Conservation (phyloP, 306 rosid species). For the Cicer arietinum region DNA sequence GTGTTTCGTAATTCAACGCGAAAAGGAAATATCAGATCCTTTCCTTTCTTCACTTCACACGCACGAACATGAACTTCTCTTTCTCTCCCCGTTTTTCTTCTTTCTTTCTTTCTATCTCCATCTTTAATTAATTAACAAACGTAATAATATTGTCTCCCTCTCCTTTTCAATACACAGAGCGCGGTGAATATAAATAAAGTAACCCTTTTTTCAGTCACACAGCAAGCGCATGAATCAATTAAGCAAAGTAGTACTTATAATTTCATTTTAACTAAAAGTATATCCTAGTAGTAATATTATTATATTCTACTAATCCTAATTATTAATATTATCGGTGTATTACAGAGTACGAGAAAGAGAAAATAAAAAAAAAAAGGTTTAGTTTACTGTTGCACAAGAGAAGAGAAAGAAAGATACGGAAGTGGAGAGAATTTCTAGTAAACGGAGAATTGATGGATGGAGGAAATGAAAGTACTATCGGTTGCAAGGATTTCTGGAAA, state of each 20-base stretch:
- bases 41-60: constrained; percentile 46
- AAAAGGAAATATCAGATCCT: constrained; percentile 68
- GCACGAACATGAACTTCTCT: constrained; percentile 38
- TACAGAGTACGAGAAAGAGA: not conserved
- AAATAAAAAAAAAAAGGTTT: not conserved
- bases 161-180: not conserved
- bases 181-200: constrained; percentile 41
- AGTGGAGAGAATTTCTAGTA: constrained; percentile 54
- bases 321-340: constrained; percentile 15
- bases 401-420: constrained; percentile 34
- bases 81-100: constrained; percentile 2
- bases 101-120: not conserved
- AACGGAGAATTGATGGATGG: constrained; percentile 51
- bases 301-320: not conserved
- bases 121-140: too few relatives aligned
- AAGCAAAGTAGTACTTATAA: constrained; percentile 6
- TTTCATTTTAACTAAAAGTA: not conserved
- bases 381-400: not conserved
- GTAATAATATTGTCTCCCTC: too few relatives aligned
- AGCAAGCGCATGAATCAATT: not conserved
- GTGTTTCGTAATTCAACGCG: constrained; percentile 65
- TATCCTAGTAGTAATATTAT: not conserved
- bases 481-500: constrained; percentile 77
- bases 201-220: not conserved
- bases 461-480: constrained; percentile 51